Conservation (phyloP, 140 eudicot species). For the Stevia rebaudiana region DNA sequence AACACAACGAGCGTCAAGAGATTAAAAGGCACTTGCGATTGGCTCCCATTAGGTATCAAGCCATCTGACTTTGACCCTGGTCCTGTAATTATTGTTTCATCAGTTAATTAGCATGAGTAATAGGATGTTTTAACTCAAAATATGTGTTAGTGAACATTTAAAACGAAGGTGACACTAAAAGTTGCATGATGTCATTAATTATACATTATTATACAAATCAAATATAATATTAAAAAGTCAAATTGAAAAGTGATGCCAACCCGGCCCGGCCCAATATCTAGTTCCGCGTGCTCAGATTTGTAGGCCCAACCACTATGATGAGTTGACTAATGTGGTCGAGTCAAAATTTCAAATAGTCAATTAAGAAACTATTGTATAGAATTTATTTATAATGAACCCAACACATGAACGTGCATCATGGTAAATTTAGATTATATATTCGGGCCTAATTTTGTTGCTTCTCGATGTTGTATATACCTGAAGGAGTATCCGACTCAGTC, state of each 20-base stretch:
- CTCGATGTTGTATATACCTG: constrained; percentile 39
- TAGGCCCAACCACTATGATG: background rate
- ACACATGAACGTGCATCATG: background rate
- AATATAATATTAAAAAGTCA: no score
- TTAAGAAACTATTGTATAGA: background rate
- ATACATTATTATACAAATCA: no score
- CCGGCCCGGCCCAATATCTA: background rate
- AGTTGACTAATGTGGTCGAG: background rate
- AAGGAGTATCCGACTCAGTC: constrained; percentile 36
- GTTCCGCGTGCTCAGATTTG: background rate
- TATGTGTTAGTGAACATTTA: no score
- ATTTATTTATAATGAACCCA: background rate
- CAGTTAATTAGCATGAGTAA: no score
- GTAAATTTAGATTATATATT: no score
- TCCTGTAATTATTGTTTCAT: constrained; percentile 26
- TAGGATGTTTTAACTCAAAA: no score
- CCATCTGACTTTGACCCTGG: constrained; percentile 61
- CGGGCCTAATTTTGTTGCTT: no score
- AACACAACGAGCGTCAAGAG: constrained; percentile 29
- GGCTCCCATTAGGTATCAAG: constrained; percentile 38
- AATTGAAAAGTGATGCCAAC: background rate
- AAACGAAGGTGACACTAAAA: no score
- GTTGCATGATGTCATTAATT: no score
- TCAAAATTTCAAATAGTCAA: no score
- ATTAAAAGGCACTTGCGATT: constrained; percentile 21